Evolutionary conservation across 306 rosid species (phyloP).

Genomic region (Oxytropis ochrocephala): DNA sequence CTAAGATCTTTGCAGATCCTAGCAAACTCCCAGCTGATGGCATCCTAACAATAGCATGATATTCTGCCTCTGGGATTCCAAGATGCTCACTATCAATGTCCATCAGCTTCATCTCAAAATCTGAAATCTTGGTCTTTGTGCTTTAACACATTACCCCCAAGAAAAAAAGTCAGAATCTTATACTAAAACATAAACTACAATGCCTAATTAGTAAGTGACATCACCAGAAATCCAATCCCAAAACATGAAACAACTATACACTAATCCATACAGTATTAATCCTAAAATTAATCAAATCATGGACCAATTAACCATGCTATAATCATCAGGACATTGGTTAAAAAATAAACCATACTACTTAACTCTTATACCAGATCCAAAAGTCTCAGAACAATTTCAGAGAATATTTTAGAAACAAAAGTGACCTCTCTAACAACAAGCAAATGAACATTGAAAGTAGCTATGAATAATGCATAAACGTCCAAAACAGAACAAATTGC

Average conservation of each 20-base stretch:
- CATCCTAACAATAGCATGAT: too few relatives aligned
- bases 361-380: neutral
- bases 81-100: too few relatives aligned
- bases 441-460: too few relatives aligned
- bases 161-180: neutral
- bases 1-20: conserved; percentile 90
- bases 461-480: neutral
- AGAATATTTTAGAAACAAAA: too few relatives aligned
- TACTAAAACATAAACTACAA: neutral
- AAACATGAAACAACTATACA: too few relatives aligned
- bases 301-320: too few relatives aligned
- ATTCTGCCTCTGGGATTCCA: too few relatives aligned
- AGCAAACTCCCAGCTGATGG: too few relatives aligned
- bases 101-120: conserved; percentile 97
- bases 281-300: neutral
- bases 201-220: too few relatives aligned
- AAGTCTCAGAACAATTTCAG: too few relatives aligned
- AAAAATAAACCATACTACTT: neutral
- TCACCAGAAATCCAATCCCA: too few relatives aligned
- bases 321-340: neutral
- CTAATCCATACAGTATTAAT: neutral
- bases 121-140: conserved; percentile 78
- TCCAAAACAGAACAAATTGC: neutral
- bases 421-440: too few relatives aligned
- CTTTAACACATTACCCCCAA: conserved; percentile 12